Percentiles rank a stretch among this genome's conserved stretches.
Evolutionary conservation across 805 yeast genomes (phyloP).

Genomic region (Saccharomycopsis javanensis): DNA sequence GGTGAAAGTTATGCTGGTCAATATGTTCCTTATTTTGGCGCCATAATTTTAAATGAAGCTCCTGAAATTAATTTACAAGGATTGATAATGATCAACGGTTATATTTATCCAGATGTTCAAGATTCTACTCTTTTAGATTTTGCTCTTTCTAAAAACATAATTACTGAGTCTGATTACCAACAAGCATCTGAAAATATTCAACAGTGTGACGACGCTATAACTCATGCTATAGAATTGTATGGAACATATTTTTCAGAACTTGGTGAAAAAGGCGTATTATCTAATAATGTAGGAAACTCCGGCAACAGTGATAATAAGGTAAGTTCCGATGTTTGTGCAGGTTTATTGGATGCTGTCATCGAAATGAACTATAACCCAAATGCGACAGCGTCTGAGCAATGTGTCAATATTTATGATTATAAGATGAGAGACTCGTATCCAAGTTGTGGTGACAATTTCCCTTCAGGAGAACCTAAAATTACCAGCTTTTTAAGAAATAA

Average conservation of each 20-base stretch:
- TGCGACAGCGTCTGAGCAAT: slow-evolving; percentile 34
- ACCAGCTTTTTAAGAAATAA: slow-evolving; percentile 39
- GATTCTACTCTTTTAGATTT: slow-evolving; percentile 21
- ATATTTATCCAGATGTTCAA: slow-evolving; percentile 86
- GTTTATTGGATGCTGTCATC: slow-evolving; percentile 26
- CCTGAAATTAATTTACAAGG: slow-evolving; percentile 41
- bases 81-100: slow-evolving; percentile 80
- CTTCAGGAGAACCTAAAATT: slow-evolving; percentile 40
- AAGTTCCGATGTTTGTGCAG: slow-evolving; percentile 36
- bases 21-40: slow-evolving; percentile 82
- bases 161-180: slow-evolving; percentile 32
- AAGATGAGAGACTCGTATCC: slow-evolving; percentile 66
- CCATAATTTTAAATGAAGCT: slow-evolving; percentile 37
- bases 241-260: neutral
- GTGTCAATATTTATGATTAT: slow-evolving; percentile 79
- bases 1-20: slow-evolving; percentile 98
- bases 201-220: slow-evolving; percentile 21
- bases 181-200: slow-evolving; percentile 53
- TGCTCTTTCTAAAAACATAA: slow-evolving; percentile 41
- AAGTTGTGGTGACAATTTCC: slow-evolving; percentile 89
- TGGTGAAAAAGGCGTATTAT: neutral
- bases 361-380: neutral
- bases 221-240: neutral
- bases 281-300: neutral
- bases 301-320: slow-evolving; percentile 21